These are phyloP conservation scores for Aspergillus sp. DNA, from an alignment of 2,329 filamentous ascomycete genomes.

Conservation along the genomic window DNA sequence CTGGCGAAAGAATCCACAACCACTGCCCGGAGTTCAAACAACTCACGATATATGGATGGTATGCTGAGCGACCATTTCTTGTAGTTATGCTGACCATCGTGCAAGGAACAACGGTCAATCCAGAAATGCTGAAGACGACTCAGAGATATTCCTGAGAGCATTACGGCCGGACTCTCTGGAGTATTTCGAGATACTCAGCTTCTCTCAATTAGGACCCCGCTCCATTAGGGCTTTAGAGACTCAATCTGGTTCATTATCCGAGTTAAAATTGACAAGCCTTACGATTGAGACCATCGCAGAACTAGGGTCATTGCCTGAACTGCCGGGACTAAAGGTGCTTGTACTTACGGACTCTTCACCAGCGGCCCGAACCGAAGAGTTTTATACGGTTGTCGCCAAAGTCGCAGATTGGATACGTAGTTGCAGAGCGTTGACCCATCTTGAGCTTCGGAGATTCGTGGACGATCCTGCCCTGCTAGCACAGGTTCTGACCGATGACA, in stretches of 20 bases:
- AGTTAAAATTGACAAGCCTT: conserved; percentile 51
- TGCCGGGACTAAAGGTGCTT: conserved; percentile 46
- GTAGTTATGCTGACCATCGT: conserved; percentile 3
- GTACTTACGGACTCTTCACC: conserved; percentile 47
- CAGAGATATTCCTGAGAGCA: conserved; percentile 57
- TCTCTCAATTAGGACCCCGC: conserved; percentile 52
- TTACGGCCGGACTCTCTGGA: conserved; percentile 57
- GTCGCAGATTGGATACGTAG: conserved; percentile 54
- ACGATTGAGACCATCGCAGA: conserved; percentile 46
- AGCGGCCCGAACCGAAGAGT: conserved; percentile 47
- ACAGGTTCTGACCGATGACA: conserved; percentile 23
- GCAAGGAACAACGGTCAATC: conserved; percentile 26
- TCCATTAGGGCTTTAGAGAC: conserved; percentile 54
- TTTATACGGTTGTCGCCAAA: conserved; percentile 51
- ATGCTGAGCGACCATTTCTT: conserved; percentile 3
- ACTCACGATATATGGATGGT: conserved; percentile 57
- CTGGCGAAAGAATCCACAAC: conserved; percentile 53
- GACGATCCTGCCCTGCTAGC: conserved; percentile 45
- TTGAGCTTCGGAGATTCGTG: conserved; percentile 52
- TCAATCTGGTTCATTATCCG: conserved; percentile 55
- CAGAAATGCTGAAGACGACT: conserved; percentile 53
- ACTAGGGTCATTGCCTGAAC: conserved; percentile 17
- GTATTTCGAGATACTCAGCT: conserved; percentile 58
- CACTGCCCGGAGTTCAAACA: conserved; percentile 61
- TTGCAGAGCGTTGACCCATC: conserved; percentile 50